A percentile compares a stretch with the other conserved stretches of the same genome.
Evolutionary conservation across 2,329 filamentous ascomycete species (phyloP).

Genomic region (Fusarium papillatum): DNA sequence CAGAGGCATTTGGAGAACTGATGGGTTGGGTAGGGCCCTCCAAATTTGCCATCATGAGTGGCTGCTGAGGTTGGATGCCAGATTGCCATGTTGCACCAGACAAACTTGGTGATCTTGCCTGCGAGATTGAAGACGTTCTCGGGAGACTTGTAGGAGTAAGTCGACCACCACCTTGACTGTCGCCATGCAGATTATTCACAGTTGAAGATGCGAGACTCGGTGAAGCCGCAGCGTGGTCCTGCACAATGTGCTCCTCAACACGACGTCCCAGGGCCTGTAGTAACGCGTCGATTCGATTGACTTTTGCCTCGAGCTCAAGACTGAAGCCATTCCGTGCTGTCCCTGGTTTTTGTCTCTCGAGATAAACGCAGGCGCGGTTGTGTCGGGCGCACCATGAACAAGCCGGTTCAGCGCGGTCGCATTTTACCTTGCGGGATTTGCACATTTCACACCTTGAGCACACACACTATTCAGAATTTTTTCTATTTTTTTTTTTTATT

Average conservation of each 20-base stretch:
- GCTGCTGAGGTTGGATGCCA: conserved; percentile 20
- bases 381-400: conserved; percentile 81
- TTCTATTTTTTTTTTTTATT: neutral
- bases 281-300: conserved; percentile 64
- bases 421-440: conserved; percentile 61
- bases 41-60: neutral
- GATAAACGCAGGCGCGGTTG: conserved; percentile 76
- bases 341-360: conserved; percentile 79
- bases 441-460: conserved; percentile 56
- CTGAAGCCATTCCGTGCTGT: conserved; percentile 72
- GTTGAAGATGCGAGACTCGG: conserved; percentile 49
- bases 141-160: conserved; percentile 38
- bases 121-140: conserved; percentile 35
- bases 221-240: conserved; percentile 45
- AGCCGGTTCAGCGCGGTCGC: conserved; percentile 68
- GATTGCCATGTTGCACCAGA: conserved; percentile 49
- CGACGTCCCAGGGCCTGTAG: conserved; percentile 57
- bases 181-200: conserved; percentile 49
- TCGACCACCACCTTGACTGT: conserved; percentile 38
- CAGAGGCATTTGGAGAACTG: neutral
- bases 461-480: neutral
- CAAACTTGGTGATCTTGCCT: conserved; percentile 56
- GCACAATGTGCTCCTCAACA: conserved; percentile 57
- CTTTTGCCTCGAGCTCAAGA: conserved; percentile 70
- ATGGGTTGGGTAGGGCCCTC: conserved; percentile 9